Conservation (phyloP, 2,329 filamentous ascomycete genomes). For the Penicillium sumatraense region DNA sequence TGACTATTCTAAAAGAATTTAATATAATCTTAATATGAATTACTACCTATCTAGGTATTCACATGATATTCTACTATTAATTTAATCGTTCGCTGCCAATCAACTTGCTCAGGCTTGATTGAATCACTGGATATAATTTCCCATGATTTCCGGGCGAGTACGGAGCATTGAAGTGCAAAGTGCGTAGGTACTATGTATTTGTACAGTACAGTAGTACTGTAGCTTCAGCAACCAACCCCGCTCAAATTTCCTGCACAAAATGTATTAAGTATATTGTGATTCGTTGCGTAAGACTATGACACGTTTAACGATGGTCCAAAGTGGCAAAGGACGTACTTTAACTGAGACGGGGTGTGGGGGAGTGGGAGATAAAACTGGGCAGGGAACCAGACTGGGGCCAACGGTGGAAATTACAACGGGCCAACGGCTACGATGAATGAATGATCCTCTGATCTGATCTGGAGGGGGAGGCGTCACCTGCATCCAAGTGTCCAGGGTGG, state of each 20-base stretch:
- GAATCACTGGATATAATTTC: neutral
- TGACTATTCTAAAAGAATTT: neutral
- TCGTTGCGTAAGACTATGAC: slow-evolving; percentile 11
- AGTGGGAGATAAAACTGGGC: slow-evolving; percentile 21
- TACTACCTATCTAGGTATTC: no score
- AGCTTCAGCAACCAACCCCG: no score
- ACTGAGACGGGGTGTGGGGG: slow-evolving; percentile 23
- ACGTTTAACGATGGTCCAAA: slow-evolving; percentile 9
- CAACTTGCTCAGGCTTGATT: no score
- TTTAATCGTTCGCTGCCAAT: no score
- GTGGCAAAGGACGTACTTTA: slow-evolving; percentile 24
- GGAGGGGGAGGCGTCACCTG: neutral
- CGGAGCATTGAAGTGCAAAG: no score
- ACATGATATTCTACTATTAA: no score
- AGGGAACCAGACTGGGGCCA: slow-evolving; percentile 24
- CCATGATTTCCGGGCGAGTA: no score
- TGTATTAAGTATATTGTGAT: neutral
- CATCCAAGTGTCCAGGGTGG: no score
- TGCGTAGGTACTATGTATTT: no score
- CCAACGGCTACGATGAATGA: slow-evolving; percentile 9
- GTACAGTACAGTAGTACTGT: no score
- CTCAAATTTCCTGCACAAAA: neutral
- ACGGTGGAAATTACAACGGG: slow-evolving; percentile 25
- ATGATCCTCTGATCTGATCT: neutral
- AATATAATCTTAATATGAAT: neutral